Conservation (phyloP, 1,139 yeast species). For the Suhomyces chickasaworum region DNA sequence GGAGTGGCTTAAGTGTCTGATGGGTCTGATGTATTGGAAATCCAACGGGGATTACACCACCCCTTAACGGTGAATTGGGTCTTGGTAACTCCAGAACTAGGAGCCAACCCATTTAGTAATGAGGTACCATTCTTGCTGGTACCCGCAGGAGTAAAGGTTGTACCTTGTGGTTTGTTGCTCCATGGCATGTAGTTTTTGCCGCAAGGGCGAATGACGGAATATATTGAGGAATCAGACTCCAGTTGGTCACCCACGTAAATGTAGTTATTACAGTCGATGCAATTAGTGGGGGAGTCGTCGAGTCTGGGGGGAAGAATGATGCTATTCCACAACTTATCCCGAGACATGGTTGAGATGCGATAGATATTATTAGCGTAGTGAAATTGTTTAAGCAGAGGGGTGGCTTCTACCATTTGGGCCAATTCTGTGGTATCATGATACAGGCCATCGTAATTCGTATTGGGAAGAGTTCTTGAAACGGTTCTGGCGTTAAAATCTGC, state of each 20-base stretch:
- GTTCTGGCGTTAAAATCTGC: conserved; percentile 43
- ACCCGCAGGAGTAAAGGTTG: conserved; percentile 41
- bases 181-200: conserved; percentile 38
- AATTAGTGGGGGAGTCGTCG: conserved; percentile 35
- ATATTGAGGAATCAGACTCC: conserved; percentile 5
- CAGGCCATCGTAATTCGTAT: conserved; percentile 29
- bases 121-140: conserved; percentile 26
- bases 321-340: conserved; percentile 52
- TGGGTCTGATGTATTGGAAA: conserved; percentile 11
- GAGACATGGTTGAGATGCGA: conserved; percentile 39
- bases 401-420: conserved; percentile 13
- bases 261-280: conserved; percentile 28
- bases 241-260: conserved; percentile 20
- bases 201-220: conserved; percentile 14
- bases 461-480: conserved; percentile 30
- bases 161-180: conserved; percentile 22
- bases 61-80: conserved; percentile 56
- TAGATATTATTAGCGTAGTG: conserved; percentile 31
- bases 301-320: conserved; percentile 51
- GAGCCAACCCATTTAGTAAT: conserved; percentile 36
- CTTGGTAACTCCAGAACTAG: conserved; percentile 41
- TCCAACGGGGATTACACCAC: conserved; percentile 55
- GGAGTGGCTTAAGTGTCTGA: too few species aligned
- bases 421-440: conserved; percentile 23
- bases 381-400: conserved; percentile 28